Conservation (phyloP, 2,329 filamentous ascomycete species). For the Clarireedia paspali region DNA sequence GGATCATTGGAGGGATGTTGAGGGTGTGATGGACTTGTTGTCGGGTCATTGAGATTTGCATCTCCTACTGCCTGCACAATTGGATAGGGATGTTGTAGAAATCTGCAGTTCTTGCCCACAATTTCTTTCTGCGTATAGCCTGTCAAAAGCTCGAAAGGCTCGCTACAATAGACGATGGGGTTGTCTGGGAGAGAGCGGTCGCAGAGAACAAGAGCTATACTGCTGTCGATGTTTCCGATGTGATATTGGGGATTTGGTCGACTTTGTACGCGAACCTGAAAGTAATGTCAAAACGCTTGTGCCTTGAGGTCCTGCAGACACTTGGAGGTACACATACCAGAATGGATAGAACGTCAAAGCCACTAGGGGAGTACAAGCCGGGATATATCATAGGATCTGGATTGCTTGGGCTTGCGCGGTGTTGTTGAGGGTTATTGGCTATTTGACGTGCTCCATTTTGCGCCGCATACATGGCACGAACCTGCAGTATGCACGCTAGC, state of each 20-base stretch:
- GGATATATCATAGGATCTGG: slow-evolving; percentile 45
- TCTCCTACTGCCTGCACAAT: slow-evolving; percentile 36
- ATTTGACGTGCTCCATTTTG: neutral
- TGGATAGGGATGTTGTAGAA: slow-evolving; percentile 70
- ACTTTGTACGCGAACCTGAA: slow-evolving; percentile 52
- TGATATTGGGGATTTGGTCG: slow-evolving; percentile 78
- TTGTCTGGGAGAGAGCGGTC: slow-evolving; percentile 83
- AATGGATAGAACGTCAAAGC: slow-evolving; percentile 48
- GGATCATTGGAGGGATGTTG: slow-evolving; percentile 46
- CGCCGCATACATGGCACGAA: neutral
- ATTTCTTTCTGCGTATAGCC: slow-evolving; percentile 85
- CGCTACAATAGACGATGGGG: slow-evolving; percentile 90
- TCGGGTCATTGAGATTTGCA: slow-evolving; percentile 42
- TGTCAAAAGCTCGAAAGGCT: slow-evolving; percentile 86
- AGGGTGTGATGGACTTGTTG: slow-evolving; percentile 44
- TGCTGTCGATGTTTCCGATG: slow-evolving; percentile 84
- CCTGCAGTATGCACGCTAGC: neutral
- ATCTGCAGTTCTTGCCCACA: slow-evolving; percentile 83
- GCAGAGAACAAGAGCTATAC: slow-evolving; percentile 88
- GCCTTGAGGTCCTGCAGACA: neutral
- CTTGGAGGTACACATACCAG: slow-evolving; percentile 35
- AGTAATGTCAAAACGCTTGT: neutral
- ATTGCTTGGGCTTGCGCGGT: neutral
- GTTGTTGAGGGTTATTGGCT: neutral
- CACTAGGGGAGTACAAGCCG: slow-evolving; percentile 46